A percentile compares a stretch with the other conserved stretches of the same genome.
Evolutionary conservation across 2,329 filamentous ascomycete species (phyloP).

Genomic region (Drechslera avenae): DNA sequence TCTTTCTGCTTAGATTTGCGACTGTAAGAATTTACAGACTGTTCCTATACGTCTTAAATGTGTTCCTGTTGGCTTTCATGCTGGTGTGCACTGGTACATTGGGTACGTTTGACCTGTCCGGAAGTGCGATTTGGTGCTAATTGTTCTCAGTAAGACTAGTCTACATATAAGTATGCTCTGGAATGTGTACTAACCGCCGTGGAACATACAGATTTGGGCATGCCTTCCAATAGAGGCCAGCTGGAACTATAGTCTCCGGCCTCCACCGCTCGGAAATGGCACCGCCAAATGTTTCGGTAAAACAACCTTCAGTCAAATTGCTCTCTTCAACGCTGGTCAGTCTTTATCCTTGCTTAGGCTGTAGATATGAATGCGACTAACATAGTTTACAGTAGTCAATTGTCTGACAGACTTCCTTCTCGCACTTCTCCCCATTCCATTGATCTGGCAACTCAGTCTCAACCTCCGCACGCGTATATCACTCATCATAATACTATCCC

Average conservation of each 20-base stretch:
- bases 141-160: too few species aligned
- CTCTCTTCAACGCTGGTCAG: slow-evolving; percentile 54
- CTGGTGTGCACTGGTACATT: slow-evolving; percentile 51
- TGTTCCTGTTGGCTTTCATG: slow-evolving; percentile 52
- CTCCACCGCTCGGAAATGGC: slow-evolving; percentile 32
- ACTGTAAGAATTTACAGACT: slow-evolving; percentile 42
- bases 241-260: slow-evolving; percentile 50
- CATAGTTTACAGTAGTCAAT: slow-evolving; percentile 38
- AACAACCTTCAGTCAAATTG: slow-evolving; percentile 51
- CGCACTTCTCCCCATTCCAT: slow-evolving; percentile 50
- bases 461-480: slow-evolving; percentile 51
- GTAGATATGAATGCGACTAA: neutral
- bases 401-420: slow-evolving; percentile 51
- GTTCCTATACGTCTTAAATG: slow-evolving; percentile 52
- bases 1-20: slow-evolving; percentile 54
- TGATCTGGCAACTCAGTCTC: slow-evolving; percentile 52
- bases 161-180: too few species aligned
- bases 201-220: too few species aligned
- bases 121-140: too few species aligned
- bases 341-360: neutral
- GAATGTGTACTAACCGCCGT: too few species aligned
- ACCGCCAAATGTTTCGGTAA: slow-evolving; percentile 53
- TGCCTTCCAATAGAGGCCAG: slow-evolving; percentile 54
- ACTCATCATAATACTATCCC: slow-evolving; percentile 42
- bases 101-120: neutral